These are phyloP conservation scores for Candida sojae DNA, from an alignment of 1,139 yeast genomes.

Conservation along the genomic window DNA sequence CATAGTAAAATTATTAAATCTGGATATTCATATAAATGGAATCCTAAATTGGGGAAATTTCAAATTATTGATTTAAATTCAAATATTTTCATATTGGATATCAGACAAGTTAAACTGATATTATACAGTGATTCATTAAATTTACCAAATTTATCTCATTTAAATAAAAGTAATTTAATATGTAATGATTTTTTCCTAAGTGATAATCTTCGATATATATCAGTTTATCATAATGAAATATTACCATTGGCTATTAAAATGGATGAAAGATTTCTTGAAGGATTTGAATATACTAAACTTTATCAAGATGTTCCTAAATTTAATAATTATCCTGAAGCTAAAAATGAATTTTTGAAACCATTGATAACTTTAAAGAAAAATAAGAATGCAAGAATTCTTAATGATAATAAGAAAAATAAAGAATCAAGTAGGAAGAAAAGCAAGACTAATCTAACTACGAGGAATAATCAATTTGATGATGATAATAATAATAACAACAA, in stretches of 20 bases:
- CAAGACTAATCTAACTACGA: neutral
- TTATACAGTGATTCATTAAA: slow-evolving; percentile 35
- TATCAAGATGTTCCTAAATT: slow-evolving; percentile 36
- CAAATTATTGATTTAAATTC: slow-evolving; percentile 31
- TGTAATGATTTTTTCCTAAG: slow-evolving; percentile 42
- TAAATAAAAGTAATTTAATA: slow-evolving; percentile 37
- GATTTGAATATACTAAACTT: slow-evolving; percentile 25
- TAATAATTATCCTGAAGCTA: slow-evolving; percentile 31
- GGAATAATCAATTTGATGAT: neutral
- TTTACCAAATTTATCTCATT: slow-evolving; percentile 29
- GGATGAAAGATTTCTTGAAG: slow-evolving; percentile 33
- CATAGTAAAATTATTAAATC: slow-evolving; percentile 24
- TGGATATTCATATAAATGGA: slow-evolving; percentile 39
- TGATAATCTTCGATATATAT: slow-evolving; percentile 38
- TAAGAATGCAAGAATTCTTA: neutral
- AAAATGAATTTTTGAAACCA: slow-evolving; percentile 31
- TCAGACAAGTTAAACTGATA: slow-evolving; percentile 33
- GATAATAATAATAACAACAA: neutral
- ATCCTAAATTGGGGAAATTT: slow-evolving; percentile 37
- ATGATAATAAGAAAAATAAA: neutral
- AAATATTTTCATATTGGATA: slow-evolving; percentile 30
- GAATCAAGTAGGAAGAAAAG: neutral
- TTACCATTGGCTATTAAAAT: slow-evolving; percentile 32
- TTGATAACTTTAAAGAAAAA: slow-evolving; percentile 22
- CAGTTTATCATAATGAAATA: slow-evolving; percentile 42